These are phyloP conservation scores for Fusarium sacchari DNA, from an alignment of 2,329 filamentous ascomycete genomes.

Conservation along the genomic window DNA sequence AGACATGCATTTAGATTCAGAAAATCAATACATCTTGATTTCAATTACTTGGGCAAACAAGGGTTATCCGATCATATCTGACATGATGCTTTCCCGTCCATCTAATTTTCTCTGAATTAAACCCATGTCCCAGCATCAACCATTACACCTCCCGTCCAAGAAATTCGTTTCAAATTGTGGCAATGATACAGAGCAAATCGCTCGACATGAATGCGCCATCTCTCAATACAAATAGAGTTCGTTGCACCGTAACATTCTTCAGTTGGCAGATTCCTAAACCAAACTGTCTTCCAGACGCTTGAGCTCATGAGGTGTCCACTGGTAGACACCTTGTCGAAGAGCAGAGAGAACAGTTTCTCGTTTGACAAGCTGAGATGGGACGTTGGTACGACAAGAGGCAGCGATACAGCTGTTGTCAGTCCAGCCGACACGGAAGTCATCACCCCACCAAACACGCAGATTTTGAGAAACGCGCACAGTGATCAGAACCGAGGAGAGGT, in stretches of 20 bases:
- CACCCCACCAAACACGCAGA: conserved; percentile 54
- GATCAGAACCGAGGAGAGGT: conserved; percentile 53
- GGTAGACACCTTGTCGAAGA: conserved; percentile 48
- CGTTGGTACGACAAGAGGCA: conserved; percentile 48
- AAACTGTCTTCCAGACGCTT: conserved; percentile 47
- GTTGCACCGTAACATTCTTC: conserved; percentile 29
- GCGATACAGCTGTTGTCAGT: conserved; percentile 54
- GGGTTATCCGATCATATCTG: conserved; percentile 39
- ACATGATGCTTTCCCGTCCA: conserved; percentile 41
- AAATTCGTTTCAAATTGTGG: conserved; percentile 49
- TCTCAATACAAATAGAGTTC: conserved; percentile 18
- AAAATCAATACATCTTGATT: conserved; percentile 15
- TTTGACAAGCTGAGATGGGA: conserved; percentile 43
- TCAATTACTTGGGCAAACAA: conserved; percentile 32
- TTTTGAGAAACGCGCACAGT: conserved; percentile 51
- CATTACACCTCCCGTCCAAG: conserved; percentile 50
- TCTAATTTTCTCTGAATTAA: conserved; percentile 45
- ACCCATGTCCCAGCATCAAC: conserved; percentile 43
- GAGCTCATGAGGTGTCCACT: conserved; percentile 48
- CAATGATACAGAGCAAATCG: conserved; percentile 46
- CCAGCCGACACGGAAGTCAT: conserved; percentile 55
- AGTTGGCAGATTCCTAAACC: conserved; percentile 46
- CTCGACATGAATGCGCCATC: conserved; percentile 41
- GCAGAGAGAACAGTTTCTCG: conserved; percentile 47
- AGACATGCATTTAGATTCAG: neutral